Percentiles rank a stretch among this genome's conserved stretches.
Evolutionary conservation across 768 basidiomycete genomes (phyloP).

Genomic region (Xerocomus brunneocitrinus): DNA sequence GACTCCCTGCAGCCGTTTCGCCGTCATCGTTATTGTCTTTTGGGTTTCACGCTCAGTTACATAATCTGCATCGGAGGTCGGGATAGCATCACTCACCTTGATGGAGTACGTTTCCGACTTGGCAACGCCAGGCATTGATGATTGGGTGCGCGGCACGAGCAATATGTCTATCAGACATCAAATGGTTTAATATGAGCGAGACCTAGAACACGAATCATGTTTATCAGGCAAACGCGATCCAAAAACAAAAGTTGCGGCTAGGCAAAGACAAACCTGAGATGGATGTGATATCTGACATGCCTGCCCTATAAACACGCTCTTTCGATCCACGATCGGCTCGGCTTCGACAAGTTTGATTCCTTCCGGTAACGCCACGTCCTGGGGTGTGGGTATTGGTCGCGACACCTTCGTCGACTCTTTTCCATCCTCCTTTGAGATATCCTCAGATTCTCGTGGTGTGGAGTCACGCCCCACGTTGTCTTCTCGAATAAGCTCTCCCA

Average conservation of each 20-base stretch:
- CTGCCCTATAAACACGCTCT: slow-evolving; percentile 80
- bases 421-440: slow-evolving; percentile 1
- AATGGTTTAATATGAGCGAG: slow-evolving; percentile 55
- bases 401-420: slow-evolving; percentile 2
- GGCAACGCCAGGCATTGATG: slow-evolving; percentile 82
- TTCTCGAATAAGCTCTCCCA: slow-evolving; percentile 51
- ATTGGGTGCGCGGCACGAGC: slow-evolving; percentile 73
- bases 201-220: slow-evolving; percentile 45
- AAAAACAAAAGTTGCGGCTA: background rate
- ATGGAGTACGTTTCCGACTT: slow-evolving; percentile 59
- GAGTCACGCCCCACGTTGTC: slow-evolving; percentile 36
- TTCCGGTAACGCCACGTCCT: slow-evolving; percentile 40
- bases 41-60: slow-evolving; percentile 2
- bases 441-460: slow-evolving; percentile 4
- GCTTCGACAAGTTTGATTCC: slow-evolving; percentile 66
- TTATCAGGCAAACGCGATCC: background rate
- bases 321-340: slow-evolving; percentile 82
- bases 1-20: slow-evolving; percentile 87
- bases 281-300: slow-evolving; percentile 78
- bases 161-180: slow-evolving; percentile 70
- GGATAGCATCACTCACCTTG: slow-evolving; percentile 50
- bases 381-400: background rate
- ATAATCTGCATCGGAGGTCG: background rate
- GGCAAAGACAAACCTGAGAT: slow-evolving; percentile 48
- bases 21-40: slow-evolving; percentile 94